Evolutionary conservation across 306 rosid genomes (phyloP), one percentile per base, ranked within the genome.

Genomic region (Gynostemma pentaphyllum): DNA sequence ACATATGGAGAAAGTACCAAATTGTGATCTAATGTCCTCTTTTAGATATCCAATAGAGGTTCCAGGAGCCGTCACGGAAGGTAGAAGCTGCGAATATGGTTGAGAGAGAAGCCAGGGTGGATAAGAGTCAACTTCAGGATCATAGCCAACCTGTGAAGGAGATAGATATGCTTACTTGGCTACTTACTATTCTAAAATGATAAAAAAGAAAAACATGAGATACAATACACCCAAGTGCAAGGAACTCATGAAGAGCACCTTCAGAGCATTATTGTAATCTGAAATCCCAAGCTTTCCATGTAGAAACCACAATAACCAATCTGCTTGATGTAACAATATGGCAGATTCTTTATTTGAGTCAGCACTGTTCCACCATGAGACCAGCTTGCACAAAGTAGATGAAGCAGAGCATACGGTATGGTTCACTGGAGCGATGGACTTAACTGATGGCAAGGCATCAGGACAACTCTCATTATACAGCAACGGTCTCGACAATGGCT

Each of bases 271-370:
- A 73, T 91, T 91, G 65, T 87, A 91, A 70, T 91, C 97, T 26
- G 97, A 79, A 59, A 85, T 76, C 53, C 97, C 91, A 28, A 87
- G 86, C 77, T 75, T 87, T 59, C 96, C 97, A 62, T 91, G 97
- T 75, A 91, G 95, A 76, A 91, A 88, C 96, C 91, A 91, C 77
- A 85, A 49, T 34, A 91, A 76, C 97, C 97, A 85, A 81, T 91
- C 97, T 16, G 95, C 95, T 85, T 91, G 97, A 74, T 85, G 96
- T 80, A 87, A 78, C 82, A 91, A 79, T 36, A 79, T 62, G 15
- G 95, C 91, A 52, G 84, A 77, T 45, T 83, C 70, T 68, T 67
- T 62, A 16, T 74, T 50, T 11, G 78, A 79, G 66, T 65, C 81
- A 22, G 45, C 75, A 48, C 10, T 69, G 60, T 78, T 83, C 97